Evolutionary conservation across 2,329 filamentous ascomycete species (phyloP).

Genomic region (Hypoxylon sp.): DNA sequence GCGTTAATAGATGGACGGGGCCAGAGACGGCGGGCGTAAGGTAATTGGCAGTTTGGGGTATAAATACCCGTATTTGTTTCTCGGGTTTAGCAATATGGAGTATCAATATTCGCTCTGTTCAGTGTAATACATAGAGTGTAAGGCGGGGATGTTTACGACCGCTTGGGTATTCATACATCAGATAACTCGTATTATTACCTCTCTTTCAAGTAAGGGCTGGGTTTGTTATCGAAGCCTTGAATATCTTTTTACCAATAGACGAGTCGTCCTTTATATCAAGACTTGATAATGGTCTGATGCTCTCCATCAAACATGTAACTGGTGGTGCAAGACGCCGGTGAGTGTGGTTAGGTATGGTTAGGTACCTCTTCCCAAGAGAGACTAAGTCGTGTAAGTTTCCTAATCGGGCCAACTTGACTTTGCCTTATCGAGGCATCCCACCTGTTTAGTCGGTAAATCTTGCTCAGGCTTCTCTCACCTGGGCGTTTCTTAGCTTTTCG

Average conservation of each 20-base stretch:
- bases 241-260: not conserved
- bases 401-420: constrained; percentile 34
- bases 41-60: not conserved
- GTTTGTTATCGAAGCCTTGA: not conserved
- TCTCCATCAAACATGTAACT: not conserved
- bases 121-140: constrained; percentile 5
- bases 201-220: constrained; percentile 13
- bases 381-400: constrained; percentile 34
- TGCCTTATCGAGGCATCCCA: constrained; percentile 39
- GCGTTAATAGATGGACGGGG: constrained; percentile 4
- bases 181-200: constrained; percentile 9
- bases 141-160: constrained; percentile 19
- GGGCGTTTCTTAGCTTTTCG: not conserved
- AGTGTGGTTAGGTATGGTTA: not conserved
- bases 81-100: constrained; percentile 18
- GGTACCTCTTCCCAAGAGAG: constrained; percentile 9
- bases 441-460: constrained; percentile 36
- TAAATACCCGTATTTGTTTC: constrained; percentile 1
- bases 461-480: constrained; percentile 12
- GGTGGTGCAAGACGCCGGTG: constrained; percentile 5
- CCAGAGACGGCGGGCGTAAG: constrained; percentile 2
- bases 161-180: constrained; percentile 21
- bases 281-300: constrained; percentile 2
- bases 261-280: constrained; percentile 5
- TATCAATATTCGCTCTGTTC: constrained; percentile 2